A percentile compares a stretch with the other conserved stretches of the same genome.
Evolutionary conservation across 192 early-diverging fungal species (phyloP).

Genomic region (Rhizophagus prolifer): DNA sequence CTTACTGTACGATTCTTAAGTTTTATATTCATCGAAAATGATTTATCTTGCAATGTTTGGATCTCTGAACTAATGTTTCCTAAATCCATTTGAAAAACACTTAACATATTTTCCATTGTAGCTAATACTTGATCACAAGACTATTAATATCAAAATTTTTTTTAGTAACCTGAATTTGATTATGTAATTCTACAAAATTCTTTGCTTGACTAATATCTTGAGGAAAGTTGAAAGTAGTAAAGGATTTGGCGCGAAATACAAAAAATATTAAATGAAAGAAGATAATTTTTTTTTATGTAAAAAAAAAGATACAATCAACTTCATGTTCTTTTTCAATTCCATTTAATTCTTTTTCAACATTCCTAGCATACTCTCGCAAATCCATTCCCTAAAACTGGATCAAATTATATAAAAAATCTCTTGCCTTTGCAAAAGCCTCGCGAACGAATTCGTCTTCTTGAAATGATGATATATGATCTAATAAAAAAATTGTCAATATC

Average conservation of each 20-base stretch:
- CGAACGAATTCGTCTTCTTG: constrained; percentile 84
- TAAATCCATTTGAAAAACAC: constrained; percentile 83
- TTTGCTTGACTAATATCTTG: constrained; percentile 58
- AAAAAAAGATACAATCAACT: constrained; percentile 53
- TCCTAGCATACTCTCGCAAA: constrained; percentile 79
- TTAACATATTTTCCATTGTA: constrained; percentile 83
- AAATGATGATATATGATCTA: constrained; percentile 69
- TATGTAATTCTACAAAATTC: constrained; percentile 64
- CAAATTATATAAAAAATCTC: neutral
- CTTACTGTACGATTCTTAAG: constrained; percentile 81
- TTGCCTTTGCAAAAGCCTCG: constrained; percentile 70
- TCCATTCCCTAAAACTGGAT: constrained; percentile 63
- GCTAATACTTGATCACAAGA: constrained; percentile 78
- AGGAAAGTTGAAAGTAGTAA: neutral
- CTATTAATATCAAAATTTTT: constrained; percentile 18
- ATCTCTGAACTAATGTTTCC: constrained; percentile 90
- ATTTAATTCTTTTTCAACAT: constrained; percentile 74
- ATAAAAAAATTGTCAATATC: neutral
- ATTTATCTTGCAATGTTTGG: constrained; percentile 79
- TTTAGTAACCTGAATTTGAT: constrained; percentile 67
- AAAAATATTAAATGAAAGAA: neutral
- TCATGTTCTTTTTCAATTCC: constrained; percentile 70
- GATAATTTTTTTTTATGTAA: neutral
- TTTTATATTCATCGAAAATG: constrained; percentile 74
- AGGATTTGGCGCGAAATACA: neutral